phyloP scores from a whole-genome alignment of 805 yeast species.

The Lipomyces spencermartinsiae region DNA sequence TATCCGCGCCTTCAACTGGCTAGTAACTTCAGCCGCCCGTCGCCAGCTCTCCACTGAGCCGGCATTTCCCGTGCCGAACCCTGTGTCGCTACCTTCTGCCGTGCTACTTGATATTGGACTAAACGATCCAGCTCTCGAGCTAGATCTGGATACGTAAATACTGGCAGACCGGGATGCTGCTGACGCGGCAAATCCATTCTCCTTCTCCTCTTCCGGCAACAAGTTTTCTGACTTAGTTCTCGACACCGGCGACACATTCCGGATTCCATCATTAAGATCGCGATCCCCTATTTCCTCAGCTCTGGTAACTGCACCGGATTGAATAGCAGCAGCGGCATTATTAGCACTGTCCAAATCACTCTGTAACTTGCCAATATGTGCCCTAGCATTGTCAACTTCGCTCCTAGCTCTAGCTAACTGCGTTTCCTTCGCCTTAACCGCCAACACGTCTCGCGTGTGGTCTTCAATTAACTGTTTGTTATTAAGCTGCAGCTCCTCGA shows the following conservation, averaged over 20 bases:
- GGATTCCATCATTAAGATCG: slow-evolving; percentile 6
- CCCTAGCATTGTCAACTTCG: slow-evolving; percentile 65
- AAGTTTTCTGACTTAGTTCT: slow-evolving; percentile 7
- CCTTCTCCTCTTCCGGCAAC: slow-evolving; percentile 28
- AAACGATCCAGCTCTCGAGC: slow-evolving; percentile 10
- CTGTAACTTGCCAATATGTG: slow-evolving; percentile 49
- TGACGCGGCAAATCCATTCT: slow-evolving; percentile 21
- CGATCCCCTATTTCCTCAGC: neutral
- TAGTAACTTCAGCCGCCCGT: slow-evolving; percentile 88
- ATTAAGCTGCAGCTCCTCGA: slow-evolving; percentile 46
- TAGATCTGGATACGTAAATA: neutral
- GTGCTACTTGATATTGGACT: slow-evolving; percentile 9
- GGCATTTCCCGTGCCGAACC: slow-evolving; percentile 16
- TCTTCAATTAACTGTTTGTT: slow-evolving; percentile 54
- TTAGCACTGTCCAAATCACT: slow-evolving; percentile 55
- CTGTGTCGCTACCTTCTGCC: slow-evolving; percentile 12
- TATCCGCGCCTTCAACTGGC: slow-evolving; percentile 82
- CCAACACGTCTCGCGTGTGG: slow-evolving; percentile 57
- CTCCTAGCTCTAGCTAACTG: slow-evolving; percentile 65
- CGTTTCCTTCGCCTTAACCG: slow-evolving; percentile 70
- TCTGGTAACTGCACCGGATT: neutral
- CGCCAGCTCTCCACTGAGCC: slow-evolving; percentile 66
- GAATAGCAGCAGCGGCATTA: slow-evolving; percentile 9
- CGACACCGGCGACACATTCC: neutral
- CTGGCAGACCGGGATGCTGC: slow-evolving; percentile 9